Base-by-base conservation (phyloP, 495 filamentous ascomycete genomes). In the Neurospora sp. region DNA sequence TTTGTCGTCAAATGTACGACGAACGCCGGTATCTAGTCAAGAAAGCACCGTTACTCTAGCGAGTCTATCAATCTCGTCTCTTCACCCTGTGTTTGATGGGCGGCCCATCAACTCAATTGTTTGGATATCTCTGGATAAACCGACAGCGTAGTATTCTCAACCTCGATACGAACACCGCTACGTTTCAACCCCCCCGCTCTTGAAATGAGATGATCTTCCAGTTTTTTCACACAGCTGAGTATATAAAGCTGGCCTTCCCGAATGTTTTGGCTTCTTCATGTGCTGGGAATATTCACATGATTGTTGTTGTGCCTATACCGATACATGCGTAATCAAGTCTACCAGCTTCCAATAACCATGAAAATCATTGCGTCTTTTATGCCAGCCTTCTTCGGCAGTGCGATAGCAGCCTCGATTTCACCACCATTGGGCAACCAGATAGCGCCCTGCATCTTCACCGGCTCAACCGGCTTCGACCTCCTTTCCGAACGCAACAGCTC, bases 381-480 rank as follows among this genome's bases (percentile, higher is more conserved):
- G 21, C 21, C 48, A 15, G 48, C 24, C n/a, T 70, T 24, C 39
- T 7, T 38, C 69, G n/a, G 69, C 19, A 7, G 28, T 45, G n/a
- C 34, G 6, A 37, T 43, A 21, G 69, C 69, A 40, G 36, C 34
- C 69, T 45, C n/a, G 3, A 37, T 45, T 34, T 28, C 69, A 19
- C 34, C 34, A 42, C 31, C 69, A 39, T 28, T 9, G 1, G 71
- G 11, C 7, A 70, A 54, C 6, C 31, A 34, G 24, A 73, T 39
- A 0, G 10, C 21, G 13, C 11, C 71, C 17, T 73, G 74, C 34
- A 19, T 34, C 45, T 73, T 75, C 28, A 45, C 9, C 38, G 71
- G 74, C 37, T 36, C 74, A 31, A 40, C 69, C 1, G 72, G 54
- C 38, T 76, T 54, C 59, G 36, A 70, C 19, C 59, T 24, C 19